Percentiles rank a stretch among this genome's conserved stretches.
phyloP scores from a whole-genome alignment of 1,139 yeast genomes.

The Hemisphaericaspora xylanilytica region DNA sequence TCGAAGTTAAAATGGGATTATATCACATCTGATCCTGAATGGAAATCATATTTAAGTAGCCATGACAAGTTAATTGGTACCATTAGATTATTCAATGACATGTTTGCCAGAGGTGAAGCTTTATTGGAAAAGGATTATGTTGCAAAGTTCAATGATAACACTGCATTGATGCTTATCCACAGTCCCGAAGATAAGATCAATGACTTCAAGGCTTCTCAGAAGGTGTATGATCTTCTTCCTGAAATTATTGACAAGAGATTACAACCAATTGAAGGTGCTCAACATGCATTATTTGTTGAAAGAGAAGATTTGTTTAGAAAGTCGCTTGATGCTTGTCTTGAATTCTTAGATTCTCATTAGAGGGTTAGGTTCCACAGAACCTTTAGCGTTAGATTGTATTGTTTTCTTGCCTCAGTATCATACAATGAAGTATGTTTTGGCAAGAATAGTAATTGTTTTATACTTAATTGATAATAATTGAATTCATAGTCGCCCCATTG shows the following conservation, averaged over 20 bases:
- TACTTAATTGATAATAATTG: no score
- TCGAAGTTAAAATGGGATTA: conserved; percentile 54
- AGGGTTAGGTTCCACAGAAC: no score
- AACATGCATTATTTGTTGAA: conserved; percentile 49
- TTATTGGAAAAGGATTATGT: conserved; percentile 45
- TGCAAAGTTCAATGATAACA: conserved; percentile 38
- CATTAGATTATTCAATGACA: conserved; percentile 52
- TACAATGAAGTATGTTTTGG: no score
- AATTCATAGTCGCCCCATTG: no score
- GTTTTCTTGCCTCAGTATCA: no score
- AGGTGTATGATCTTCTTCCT: conserved; percentile 41
- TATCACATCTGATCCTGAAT: conserved; percentile 53
- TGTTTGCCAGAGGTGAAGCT: conserved; percentile 60
- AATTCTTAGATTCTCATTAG: conserved; percentile 32
- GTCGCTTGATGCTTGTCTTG: conserved; percentile 33
- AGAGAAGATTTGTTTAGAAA: conserved; percentile 32
- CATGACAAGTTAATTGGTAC: conserved; percentile 47
- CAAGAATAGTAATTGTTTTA: no score
- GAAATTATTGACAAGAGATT: conserved; percentile 22
- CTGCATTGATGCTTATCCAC: conserved; percentile 49
- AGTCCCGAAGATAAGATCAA: conserved; percentile 49
- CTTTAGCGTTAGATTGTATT: background rate
- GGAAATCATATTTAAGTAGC: conserved; percentile 42
- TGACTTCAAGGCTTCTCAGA: conserved; percentile 50
- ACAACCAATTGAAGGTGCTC: conserved; percentile 30